Evolutionary conservation across 495 filamentous ascomycete species (phyloP).

Genomic region (Hypoxylon fragiforme): DNA sequence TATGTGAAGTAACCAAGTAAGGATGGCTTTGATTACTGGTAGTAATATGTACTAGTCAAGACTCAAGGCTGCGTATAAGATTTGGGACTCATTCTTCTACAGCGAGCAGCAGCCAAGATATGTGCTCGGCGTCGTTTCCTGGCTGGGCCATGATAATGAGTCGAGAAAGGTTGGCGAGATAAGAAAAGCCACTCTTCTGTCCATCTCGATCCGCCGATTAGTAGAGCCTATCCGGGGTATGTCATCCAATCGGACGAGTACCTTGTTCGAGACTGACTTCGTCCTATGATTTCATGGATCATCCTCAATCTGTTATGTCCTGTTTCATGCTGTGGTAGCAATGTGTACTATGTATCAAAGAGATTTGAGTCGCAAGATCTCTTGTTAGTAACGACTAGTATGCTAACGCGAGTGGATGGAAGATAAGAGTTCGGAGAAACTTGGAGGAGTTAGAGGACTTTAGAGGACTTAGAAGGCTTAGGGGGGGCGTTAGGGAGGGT

Average conservation of each 20-base stretch:
- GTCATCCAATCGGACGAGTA: conserved; percentile 10
- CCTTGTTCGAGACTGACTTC: background rate
- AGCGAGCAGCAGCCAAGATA: conserved; percentile 8
- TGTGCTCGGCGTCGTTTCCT: conserved; percentile 10
- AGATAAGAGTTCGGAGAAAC: too few relatives aligned
- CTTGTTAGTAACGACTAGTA: background rate
- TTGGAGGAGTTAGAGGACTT: too few relatives aligned
- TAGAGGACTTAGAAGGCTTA: too few relatives aligned
- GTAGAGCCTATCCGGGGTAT: background rate
- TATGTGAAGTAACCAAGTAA: too few relatives aligned
- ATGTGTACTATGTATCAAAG: too few relatives aligned
- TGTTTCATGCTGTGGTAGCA: too few relatives aligned
- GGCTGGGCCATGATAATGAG: conserved; percentile 12
- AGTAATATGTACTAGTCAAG: too few relatives aligned
- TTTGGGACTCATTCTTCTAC: conserved; percentile 17
- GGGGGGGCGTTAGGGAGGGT: background rate
- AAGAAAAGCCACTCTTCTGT: conserved; percentile 13
- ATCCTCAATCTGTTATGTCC: too few relatives aligned
- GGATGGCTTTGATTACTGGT: too few relatives aligned
- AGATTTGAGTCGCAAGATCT: background rate
- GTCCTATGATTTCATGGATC: background rate
- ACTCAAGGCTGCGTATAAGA: too few relatives aligned
- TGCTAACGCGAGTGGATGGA: background rate
- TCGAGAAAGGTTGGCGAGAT: conserved; percentile 24
- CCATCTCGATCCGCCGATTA: background rate